These are phyloP conservation scores for Myxozyma neglecta DNA, from an alignment of 805 yeast species.

Conservation along the genomic window DNA sequence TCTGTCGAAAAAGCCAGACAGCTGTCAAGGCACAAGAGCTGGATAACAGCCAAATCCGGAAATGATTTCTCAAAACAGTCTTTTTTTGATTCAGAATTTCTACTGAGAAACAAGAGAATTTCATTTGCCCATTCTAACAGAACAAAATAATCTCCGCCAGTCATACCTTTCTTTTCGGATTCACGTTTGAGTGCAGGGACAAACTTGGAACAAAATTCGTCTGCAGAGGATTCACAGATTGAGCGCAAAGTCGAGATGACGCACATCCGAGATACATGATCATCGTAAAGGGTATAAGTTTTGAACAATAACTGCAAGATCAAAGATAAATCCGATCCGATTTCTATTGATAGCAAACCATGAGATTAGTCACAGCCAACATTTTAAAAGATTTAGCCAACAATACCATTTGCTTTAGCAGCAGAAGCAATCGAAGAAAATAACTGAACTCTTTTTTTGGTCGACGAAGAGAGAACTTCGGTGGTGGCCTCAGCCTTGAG, in stretches of 20 bases:
- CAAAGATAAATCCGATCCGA: slow-evolving; percentile 15
- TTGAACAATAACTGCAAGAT: slow-evolving; percentile 22
- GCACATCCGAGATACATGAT: slow-evolving; percentile 28
- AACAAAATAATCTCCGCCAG: slow-evolving; percentile 29
- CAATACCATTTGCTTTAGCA: slow-evolving; percentile 17
- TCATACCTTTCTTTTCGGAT: slow-evolving; percentile 24
- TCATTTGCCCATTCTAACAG: slow-evolving; percentile 33
- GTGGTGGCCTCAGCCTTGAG: slow-evolving; percentile 16
- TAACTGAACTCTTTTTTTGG: slow-evolving; percentile 21
- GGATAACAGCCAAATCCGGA: slow-evolving; percentile 15
- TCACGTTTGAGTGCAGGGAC: slow-evolving; percentile 18
- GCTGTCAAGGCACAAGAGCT: slow-evolving; percentile 16
- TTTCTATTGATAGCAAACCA: not conserved
- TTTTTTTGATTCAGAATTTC: not conserved
- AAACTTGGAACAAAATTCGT: slow-evolving; percentile 2
- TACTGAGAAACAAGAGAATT: not conserved
- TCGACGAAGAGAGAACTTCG: slow-evolving; percentile 29
- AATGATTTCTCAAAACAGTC: slow-evolving; percentile 4
- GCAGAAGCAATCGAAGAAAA: slow-evolving; percentile 22
- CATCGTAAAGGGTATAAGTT: slow-evolving; percentile 31
- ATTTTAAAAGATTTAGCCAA: not conserved
- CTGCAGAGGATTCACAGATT: slow-evolving; percentile 4
- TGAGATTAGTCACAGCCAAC: not conserved
- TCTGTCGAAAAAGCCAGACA: slow-evolving; percentile 8
- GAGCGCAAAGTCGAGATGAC: slow-evolving; percentile 19